phyloP scores from a whole-genome alignment of 768 basidiomycete species.

The Fistulinella prunicolor region DNA sequence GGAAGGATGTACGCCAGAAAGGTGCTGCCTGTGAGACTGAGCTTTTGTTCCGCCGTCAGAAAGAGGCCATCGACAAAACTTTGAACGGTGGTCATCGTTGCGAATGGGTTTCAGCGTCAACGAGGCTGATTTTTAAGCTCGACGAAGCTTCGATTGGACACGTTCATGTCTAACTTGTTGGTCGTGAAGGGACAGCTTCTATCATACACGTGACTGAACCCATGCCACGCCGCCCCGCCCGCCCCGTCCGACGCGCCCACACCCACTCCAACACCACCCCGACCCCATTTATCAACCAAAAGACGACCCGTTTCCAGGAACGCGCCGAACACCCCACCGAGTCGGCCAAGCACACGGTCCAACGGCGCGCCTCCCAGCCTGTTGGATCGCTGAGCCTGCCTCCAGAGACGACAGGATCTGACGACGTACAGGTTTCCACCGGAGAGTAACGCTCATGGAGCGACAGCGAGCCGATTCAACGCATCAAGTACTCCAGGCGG shows the following conservation, averaged over 20 bases:
- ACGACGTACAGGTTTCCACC: slow-evolving; percentile 68
- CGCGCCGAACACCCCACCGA: slow-evolving; percentile 50
- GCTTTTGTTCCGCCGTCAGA: too few species aligned
- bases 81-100: too few species aligned
- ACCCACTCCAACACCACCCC: slow-evolving; percentile 49
- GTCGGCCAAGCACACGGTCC: slow-evolving; percentile 42
- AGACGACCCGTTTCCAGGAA: slow-evolving; percentile 58
- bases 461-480: slow-evolving; percentile 58
- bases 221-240: slow-evolving; percentile 40
- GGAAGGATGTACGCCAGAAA: slow-evolving; percentile 39
- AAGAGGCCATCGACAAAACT: too few species aligned
- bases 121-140: too few species aligned
- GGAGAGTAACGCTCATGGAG: slow-evolving; percentile 85
- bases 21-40: too few species aligned
- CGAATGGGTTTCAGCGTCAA: too few species aligned
- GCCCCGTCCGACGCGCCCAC: slow-evolving; percentile 43
- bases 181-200: too few species aligned
- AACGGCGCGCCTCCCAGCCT: slow-evolving; percentile 48
- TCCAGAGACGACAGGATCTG: neutral
- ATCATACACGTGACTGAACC: too few species aligned
- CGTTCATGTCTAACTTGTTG: too few species aligned
- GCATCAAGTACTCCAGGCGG: slow-evolving; percentile 62
- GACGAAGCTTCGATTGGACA: too few species aligned
- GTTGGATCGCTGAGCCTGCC: neutral
- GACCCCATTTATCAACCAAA: slow-evolving; percentile 56